Base-by-base conservation (phyloP, 2,329 filamentous ascomycete genomes). In the Colletotrichum graminicola region DNA sequence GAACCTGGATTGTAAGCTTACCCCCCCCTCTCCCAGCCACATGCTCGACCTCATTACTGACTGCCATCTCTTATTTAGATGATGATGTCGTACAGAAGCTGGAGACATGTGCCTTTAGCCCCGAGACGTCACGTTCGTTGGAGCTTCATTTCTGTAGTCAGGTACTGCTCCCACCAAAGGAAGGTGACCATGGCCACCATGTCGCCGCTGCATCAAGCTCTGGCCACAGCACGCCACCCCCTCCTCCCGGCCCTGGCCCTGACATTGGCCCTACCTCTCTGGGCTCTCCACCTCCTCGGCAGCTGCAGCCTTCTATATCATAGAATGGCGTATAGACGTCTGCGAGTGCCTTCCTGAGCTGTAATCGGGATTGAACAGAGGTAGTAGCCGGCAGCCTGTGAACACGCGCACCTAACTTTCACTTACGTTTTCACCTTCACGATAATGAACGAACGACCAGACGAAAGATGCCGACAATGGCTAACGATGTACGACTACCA, bases 1-100 rank as follows among this genome's bases (percentile, higher is more conserved):
- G 43, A 84, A 87, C 69, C 79, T 92, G 1, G 88, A 87, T 66
- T 88, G 89, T 91, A 80, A 82, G 88, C 83, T n/a, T n/a, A n/a
- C n/a, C 7, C 10, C 34, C 6, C 47, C 11, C 32, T 16, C n/a
- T 16, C 36, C 5, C 18, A 14, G 3, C 41, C 18, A 7, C 18
- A 43, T 23, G 12, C 18, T 52, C 41, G 12, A 21, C 14, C 8
- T 32, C 4, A 2, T 47, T 51, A 29, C 56, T 52, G 16, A 72
- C 68, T 57, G n/a, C 57, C 26, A 23, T 21, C 7, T 16, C 5
- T n/a, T n/a, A 18, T 8, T 34, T 41, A 75, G 74, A 73, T 45
- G 73, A 73, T 16, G 74, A 80, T 4, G 76, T 82, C 8, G 71
- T 78, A 29, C 75, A 76, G 39, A 77, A 78, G 71, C 76, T 79